Conservation (phyloP, 108 stramenopile genomes). For the Licmophora abbreviata region DNA sequence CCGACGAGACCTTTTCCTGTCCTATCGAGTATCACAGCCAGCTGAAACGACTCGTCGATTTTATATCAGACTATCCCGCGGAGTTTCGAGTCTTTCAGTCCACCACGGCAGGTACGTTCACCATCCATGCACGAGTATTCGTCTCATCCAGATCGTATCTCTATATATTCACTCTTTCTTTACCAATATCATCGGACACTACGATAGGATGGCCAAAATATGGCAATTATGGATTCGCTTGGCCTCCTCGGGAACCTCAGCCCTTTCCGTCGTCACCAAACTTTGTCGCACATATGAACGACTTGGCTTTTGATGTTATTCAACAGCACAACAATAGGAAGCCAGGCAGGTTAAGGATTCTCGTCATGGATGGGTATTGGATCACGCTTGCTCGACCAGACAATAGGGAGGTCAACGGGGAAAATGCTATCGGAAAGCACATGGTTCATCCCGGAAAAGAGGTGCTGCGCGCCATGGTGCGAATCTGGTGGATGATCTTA, state of each 20-base stretch:
- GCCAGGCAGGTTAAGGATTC: too few relatives aligned
- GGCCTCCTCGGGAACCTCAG: slow-evolving; percentile 42
- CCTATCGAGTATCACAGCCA: slow-evolving; percentile 26
- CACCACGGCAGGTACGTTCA: slow-evolving; percentile 62
- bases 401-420: slow-evolving; percentile 46
- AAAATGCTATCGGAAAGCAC: slow-evolving; percentile 56
- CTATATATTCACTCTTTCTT: too few relatives aligned
- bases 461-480: slow-evolving; percentile 48
- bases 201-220: slow-evolving; percentile 66
- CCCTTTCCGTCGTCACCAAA: slow-evolving; percentile 43
- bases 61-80: slow-evolving; percentile 28
- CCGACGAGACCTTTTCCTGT: slow-evolving; percentile 40
- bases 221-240: slow-evolving; percentile 66
- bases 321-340: too few relatives aligned
- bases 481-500: slow-evolving; percentile 53
- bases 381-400: slow-evolving; percentile 65
- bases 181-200: too few relatives aligned
- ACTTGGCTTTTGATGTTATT: slow-evolving; percentile 21
- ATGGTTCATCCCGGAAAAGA: slow-evolving; percentile 73
- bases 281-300: slow-evolving; percentile 47
- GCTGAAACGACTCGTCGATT: slow-evolving; percentile 25
- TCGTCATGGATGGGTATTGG: slow-evolving; percentile 66
- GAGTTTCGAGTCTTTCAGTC: slow-evolving; percentile 55
- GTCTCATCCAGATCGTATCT: too few relatives aligned
- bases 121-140: too few relatives aligned